Conservation (phyloP, 2,329 filamentous ascomycete genomes). For the Trichoderma atroviride region DNA sequence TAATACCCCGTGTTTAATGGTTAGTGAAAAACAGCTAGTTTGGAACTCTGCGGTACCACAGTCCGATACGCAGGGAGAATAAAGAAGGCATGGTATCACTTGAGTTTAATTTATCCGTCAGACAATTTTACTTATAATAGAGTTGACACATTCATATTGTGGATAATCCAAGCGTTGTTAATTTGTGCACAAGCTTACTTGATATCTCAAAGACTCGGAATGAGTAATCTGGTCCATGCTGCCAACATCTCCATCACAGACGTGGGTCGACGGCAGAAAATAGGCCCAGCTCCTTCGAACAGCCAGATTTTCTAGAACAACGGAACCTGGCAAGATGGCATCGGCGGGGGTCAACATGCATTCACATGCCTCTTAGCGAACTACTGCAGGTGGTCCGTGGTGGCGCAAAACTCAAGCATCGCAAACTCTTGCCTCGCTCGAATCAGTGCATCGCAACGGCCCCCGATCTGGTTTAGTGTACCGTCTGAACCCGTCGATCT, state of each 20-base stretch:
- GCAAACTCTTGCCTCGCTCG: slow-evolving; percentile 17
- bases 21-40: neutral
- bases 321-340: neutral
- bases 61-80: no score
- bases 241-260: neutral
- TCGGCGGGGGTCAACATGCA: neutral
- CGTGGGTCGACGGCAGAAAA: neutral
- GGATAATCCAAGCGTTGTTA: no score
- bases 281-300: neutral
- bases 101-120: no score
- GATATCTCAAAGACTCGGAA: no score
- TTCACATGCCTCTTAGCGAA: neutral
- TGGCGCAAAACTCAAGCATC: neutral
- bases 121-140: no score
- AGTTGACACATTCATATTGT: no score
- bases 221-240: no score
- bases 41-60: no score
- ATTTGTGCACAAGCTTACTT: no score
- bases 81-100: no score
- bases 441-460: neutral
- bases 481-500: neutral
- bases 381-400: neutral
- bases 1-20: neutral
- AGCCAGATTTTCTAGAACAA: neutral
- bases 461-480: slow-evolving; percentile 16